Conservation (phyloP, 164 flowering plant genomes). For the Vitis labrusca region DNA sequence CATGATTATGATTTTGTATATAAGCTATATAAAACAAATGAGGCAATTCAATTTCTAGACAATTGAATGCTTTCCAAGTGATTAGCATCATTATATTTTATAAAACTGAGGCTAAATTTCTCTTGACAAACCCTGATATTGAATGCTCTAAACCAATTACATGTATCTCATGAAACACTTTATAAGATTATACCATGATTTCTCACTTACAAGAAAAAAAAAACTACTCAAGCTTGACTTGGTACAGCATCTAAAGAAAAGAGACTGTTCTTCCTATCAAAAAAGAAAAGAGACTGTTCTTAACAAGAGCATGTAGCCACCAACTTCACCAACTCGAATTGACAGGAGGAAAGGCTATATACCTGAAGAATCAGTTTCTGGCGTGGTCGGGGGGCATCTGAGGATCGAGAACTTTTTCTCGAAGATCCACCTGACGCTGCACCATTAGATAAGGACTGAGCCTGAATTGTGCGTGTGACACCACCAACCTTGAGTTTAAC, state of each 20-base stretch:
- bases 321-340: background rate
- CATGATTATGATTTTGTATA: no score
- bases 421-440: conserved; percentile 33
- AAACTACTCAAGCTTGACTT: background rate
- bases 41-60: no score
- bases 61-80: no score
- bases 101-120: background rate
- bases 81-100: no score
- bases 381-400: conserved; percentile 32
- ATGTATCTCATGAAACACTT: background rate
- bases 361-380: conserved; percentile 49
- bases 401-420: conserved; percentile 31
- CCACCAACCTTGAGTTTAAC: conserved; percentile 93
- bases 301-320: background rate
- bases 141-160: background rate
- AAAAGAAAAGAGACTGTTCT: background rate
- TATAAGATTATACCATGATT: no score
- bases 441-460: conserved; percentile 47
- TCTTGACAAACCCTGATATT: background rate
- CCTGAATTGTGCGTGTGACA: conserved; percentile 67
- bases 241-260: background rate
- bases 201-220: no score
- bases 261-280: background rate
- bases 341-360: background rate
- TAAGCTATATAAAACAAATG: no score